phyloP scores from a whole-genome alignment of 1,139 yeast genomes.

The Candida mesenterica region DNA sequence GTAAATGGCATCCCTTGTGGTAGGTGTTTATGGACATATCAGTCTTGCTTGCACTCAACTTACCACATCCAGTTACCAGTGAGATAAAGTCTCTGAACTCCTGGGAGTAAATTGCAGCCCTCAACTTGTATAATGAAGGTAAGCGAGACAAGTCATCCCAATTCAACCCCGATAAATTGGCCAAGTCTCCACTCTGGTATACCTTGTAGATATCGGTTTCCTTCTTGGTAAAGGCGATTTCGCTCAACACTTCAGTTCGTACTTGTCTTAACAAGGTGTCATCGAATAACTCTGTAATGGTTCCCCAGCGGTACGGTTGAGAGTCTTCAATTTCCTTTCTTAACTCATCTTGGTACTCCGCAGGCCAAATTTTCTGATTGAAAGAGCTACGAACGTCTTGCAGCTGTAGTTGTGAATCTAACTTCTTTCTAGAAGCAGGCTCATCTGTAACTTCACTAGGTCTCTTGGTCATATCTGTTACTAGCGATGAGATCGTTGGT shows the following conservation, averaged over 20 bases:
- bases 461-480: no score
- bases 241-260: slow-evolving; percentile 75
- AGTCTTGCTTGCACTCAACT: slow-evolving; percentile 81
- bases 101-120: slow-evolving; percentile 85
- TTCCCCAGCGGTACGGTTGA: slow-evolving; percentile 88
- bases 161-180: slow-evolving; percentile 84
- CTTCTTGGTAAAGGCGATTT: slow-evolving; percentile 87
- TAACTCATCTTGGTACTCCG: slow-evolving; percentile 40
- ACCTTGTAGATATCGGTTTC: slow-evolving; percentile 97
- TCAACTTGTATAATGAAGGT: slow-evolving; percentile 69
- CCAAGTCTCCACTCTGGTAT: slow-evolving; percentile 91
- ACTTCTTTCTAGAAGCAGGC: slow-evolving; percentile 4
- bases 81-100: slow-evolving; percentile 81
- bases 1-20: slow-evolving; percentile 86
- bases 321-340: slow-evolving; percentile 46
- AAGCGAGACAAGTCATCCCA: slow-evolving; percentile 71
- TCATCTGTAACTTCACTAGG: slow-evolving; percentile 4
- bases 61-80: slow-evolving; percentile 84
- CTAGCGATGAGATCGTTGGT: no score
- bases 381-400: slow-evolving; percentile 49
- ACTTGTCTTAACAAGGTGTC: slow-evolving; percentile 77
- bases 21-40: slow-evolving; percentile 93
- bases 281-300: slow-evolving; percentile 68
- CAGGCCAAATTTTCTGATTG: slow-evolving; percentile 54
- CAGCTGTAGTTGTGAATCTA: slow-evolving; percentile 6